phyloP scores from a whole-genome alignment of 176 grass and related monocot species.

The Oryza australiensis region DNA sequence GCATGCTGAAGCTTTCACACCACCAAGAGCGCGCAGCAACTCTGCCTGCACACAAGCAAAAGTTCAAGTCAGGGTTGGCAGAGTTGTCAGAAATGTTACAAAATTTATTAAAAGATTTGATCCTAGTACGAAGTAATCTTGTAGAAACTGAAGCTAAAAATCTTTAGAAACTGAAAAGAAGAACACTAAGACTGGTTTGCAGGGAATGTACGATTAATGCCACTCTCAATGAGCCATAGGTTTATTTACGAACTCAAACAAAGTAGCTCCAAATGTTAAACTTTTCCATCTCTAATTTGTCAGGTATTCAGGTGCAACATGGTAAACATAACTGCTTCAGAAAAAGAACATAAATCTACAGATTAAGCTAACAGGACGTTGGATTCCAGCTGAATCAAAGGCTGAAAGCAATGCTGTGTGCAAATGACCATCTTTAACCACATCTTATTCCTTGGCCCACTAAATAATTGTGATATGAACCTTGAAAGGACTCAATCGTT shows the following conservation, averaged over 20 bases:
- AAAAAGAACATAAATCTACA: background rate
- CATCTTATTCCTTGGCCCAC: background rate
- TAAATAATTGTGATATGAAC: background rate
- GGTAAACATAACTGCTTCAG: background rate
- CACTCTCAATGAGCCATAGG: background rate
- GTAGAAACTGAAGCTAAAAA: background rate
- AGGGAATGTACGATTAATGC: background rate
- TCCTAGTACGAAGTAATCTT: background rate
- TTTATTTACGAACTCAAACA: background rate
- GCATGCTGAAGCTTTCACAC: slow-evolving; percentile 68
- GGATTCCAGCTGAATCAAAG: slow-evolving; percentile 7
- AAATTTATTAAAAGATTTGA: background rate
- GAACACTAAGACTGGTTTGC: background rate
- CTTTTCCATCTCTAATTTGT: background rate
- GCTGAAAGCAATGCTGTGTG: background rate
- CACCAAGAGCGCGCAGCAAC: slow-evolving; percentile 74
- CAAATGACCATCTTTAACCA: background rate
- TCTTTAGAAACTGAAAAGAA: background rate
- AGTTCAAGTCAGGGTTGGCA: background rate
- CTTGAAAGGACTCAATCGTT: background rate
- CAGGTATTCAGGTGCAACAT: background rate
- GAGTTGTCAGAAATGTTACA: background rate
- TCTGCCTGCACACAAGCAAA: slow-evolving; percentile 55
- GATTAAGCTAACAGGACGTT: background rate
- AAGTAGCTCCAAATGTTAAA: background rate